A percentile compares a stretch with the other conserved stretches of the same genome.
phyloP scores from a whole-genome alignment of 1,284 basidiomycete species.

The Sanghuangporus weigelae region DNA sequence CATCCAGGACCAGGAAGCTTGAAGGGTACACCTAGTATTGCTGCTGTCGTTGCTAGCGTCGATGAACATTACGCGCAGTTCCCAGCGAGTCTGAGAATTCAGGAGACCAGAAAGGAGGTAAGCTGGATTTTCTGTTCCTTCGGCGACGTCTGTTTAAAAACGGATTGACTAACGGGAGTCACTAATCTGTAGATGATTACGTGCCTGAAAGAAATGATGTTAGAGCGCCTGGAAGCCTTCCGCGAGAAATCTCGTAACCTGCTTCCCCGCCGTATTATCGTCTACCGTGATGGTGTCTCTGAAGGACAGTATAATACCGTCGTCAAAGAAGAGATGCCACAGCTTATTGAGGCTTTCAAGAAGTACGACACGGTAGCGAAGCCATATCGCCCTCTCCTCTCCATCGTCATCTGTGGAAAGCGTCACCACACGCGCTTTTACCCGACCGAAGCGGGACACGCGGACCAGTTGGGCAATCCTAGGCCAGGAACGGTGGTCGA shows the following conservation, averaged over 20 bases:
- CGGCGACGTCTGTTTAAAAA: not conserved
- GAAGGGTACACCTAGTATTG: conserved; percentile 68
- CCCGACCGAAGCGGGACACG: conserved; percentile 50
- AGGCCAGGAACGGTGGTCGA: conserved; percentile 74
- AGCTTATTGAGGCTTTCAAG: conserved; percentile 55
- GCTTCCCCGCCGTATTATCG: conserved; percentile 59
- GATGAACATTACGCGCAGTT: conserved; percentile 64
- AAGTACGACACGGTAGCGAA: conserved; percentile 41
- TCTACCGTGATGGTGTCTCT: conserved; percentile 77
- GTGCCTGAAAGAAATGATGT: conserved; percentile 63
- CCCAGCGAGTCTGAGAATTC: conserved; percentile 67
- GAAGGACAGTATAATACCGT: conserved; percentile 76
- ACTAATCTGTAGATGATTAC: conserved; percentile 57
- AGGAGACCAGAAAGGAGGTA: conserved; percentile 71
- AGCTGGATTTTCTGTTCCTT: conserved; percentile 16
- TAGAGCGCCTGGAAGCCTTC: conserved; percentile 55
- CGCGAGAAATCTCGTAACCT: conserved; percentile 35
- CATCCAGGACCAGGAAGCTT: conserved; percentile 68
- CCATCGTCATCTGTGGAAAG: conserved; percentile 77
- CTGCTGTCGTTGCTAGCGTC: conserved; percentile 71
- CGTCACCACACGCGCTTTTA: conserved; percentile 83
- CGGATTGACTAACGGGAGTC: not conserved
- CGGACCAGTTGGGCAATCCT: conserved; percentile 62
- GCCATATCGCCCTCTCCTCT: conserved; percentile 61
- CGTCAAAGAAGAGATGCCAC: conserved; percentile 56